Conservation (phyloP, 768 basidiomycete genomes). For the Collybiopsis luxurians region DNA sequence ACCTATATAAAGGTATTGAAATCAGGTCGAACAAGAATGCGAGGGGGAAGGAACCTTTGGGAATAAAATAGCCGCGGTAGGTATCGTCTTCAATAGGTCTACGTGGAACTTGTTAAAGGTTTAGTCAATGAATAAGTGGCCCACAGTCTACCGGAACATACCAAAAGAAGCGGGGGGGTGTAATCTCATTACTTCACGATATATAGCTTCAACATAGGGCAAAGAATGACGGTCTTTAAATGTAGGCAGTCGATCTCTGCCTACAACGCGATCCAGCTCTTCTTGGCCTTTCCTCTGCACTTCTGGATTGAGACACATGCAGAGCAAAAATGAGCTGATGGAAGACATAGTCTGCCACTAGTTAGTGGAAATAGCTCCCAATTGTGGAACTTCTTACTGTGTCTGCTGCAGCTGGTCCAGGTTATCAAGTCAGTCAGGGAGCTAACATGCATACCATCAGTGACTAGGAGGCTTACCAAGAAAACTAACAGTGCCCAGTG, state of each 20-base stretch:
- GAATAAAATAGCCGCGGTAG: neutral
- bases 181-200: neutral
- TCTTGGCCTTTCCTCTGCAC: constrained; percentile 18
- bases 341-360: neutral
- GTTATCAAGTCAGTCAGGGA: neutral
- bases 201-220: constrained; percentile 3
- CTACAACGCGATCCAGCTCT: constrained; percentile 23
- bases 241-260: constrained; percentile 21
- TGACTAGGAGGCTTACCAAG: neutral
- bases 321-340: constrained; percentile 12
- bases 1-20: neutral
- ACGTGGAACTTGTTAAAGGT: neutral
- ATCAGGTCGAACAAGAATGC: neutral
- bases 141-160: neutral
- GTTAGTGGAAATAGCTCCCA: neutral
- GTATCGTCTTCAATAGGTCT: neutral
- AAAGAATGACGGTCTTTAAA: constrained; percentile 15
- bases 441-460: neutral
- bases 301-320: constrained; percentile 15
- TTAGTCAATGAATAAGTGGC: neutral
- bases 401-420: neutral
- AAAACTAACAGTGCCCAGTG: neutral
- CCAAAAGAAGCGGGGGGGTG: neutral
- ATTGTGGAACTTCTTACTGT: neutral
- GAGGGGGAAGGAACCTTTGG: neutral